These are phyloP conservation scores for Cyclaneusma minus DNA, from an alignment of 2,329 filamentous ascomycete genomes.

Conservation along the genomic window DNA sequence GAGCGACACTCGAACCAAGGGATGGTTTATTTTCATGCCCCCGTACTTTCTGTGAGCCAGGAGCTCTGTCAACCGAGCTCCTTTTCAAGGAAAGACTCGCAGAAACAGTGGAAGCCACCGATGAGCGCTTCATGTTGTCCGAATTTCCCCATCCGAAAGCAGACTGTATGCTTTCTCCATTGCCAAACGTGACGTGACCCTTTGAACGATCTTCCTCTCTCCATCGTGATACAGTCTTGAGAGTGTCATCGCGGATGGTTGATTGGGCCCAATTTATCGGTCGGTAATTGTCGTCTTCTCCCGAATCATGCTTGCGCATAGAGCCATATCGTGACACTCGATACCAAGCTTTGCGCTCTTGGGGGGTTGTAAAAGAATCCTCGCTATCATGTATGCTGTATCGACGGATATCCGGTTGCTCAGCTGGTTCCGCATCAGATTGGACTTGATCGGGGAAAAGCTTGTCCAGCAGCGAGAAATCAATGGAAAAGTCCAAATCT, in stretches of 20 bases:
- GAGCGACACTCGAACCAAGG: no score
- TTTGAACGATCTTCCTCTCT: constrained; percentile 43
- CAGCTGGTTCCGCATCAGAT: constrained; percentile 6
- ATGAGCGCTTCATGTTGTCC: no score
- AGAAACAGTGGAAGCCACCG: no score
- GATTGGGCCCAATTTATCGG: constrained; percentile 43
- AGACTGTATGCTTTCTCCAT: no score
- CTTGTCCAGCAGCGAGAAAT: constrained; percentile 11
- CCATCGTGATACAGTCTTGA: constrained; percentile 46
- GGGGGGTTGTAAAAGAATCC: constrained; percentile 36
- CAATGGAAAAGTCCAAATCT: constrained; percentile 6
- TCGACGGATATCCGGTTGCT: constrained; percentile 9
- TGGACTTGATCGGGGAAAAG: constrained; percentile 13
- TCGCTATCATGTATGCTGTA: constrained; percentile 10
- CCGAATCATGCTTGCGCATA: constrained; percentile 36
- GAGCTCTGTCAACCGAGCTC: no score
- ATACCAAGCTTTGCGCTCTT: constrained; percentile 50
- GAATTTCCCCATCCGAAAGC: no score
- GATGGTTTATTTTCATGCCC: no score
- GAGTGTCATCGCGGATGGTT: constrained; percentile 32
- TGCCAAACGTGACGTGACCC: no score
- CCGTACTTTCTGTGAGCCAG: no score
- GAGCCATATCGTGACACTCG: constrained; percentile 45
- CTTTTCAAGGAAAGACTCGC: no score
- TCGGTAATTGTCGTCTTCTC: constrained; percentile 43